phyloP scores from a whole-genome alignment of 345 rosid genomes.

The Aquilaria malaccensis region DNA sequence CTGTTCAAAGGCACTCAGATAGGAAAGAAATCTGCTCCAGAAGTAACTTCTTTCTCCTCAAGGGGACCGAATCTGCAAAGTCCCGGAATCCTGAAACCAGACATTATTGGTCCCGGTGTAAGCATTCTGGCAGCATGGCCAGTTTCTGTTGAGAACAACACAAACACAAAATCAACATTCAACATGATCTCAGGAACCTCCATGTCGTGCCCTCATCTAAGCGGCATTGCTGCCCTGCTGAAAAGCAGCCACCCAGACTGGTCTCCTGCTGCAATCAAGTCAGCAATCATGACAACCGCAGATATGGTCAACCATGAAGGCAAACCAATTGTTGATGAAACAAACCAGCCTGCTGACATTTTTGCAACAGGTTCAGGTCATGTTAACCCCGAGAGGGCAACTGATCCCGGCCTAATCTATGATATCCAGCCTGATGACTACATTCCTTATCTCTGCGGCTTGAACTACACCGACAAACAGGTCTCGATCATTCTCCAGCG shows the following conservation, averaged over 20 bases:
- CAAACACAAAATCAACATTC: constrained; percentile 18
- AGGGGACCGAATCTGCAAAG: constrained; percentile 31
- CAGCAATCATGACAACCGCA: constrained; percentile 43
- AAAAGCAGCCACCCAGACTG: constrained; percentile 35
- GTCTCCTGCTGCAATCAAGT: constrained; percentile 42
- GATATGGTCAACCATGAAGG: constrained; percentile 21
- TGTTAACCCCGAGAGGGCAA: constrained; percentile 47
- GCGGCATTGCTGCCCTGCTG: constrained; percentile 41
- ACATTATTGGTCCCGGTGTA: constrained; percentile 34
- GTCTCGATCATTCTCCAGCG: constrained; percentile 12
- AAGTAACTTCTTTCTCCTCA: constrained; percentile 31
- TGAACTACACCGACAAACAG: constrained; percentile 27
- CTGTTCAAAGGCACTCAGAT: constrained; percentile 23
- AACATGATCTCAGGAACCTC: constrained; percentile 40
- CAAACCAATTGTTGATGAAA: constrained; percentile 35
- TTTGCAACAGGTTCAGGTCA: constrained; percentile 64
- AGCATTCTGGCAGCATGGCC: constrained; percentile 36
- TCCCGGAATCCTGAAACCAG: constrained; percentile 43
- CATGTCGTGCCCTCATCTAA: constrained; percentile 47
- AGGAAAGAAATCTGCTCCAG: constrained; percentile 22
- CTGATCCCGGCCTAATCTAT: constrained; percentile 53
- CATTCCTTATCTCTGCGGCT: constrained; percentile 36
- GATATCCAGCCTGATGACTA: constrained; percentile 42
- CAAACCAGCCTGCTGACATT: constrained; percentile 33
- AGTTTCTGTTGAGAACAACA: constrained; percentile 13